Base-by-base conservation (phyloP, 2,329 filamentous ascomycete genomes). In the Epichloe gansuensis region DNA sequence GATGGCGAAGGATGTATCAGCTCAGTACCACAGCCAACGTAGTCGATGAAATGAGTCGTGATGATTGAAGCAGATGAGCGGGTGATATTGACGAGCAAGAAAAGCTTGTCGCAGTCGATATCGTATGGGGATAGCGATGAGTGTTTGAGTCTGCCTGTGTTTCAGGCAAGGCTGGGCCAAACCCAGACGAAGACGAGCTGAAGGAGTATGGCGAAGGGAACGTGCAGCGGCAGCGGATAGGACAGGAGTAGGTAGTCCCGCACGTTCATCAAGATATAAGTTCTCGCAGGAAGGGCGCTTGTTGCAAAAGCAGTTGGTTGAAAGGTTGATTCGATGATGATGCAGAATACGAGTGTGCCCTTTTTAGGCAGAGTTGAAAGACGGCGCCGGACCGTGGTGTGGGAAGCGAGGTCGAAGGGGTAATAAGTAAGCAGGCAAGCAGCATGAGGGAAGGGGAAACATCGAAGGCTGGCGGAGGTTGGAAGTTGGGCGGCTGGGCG, bases 121-220 rank as follows among this genome's bases (percentile, higher is more conserved):
- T 44, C 17, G 37, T 43, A 50, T 51, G 55, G 45, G 52, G 54
- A 50, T 34, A 54, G 48, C 50, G 54, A 56, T 52, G 52, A 47
- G 52, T 45, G 41, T 48, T 46, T 37, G 50, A 50, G 55, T 52
- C 47, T 52, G 46, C 28, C 46, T 49, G 52, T 59, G 59, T 61
- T 61, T 62, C 59, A 60, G 60, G 57, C 59, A 59, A 55, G 55
- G 54, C 56, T 58, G 56, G 56, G 52, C 55, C 46, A 17, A 37
- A 53, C 31, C 42, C 21, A 25, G 50, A 21, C 43, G 43, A 23
- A 47, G 42, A 35, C 38, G 46, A 37, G 53, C 51, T 48, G 52
- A 46, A 54, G 39, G 44, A 43, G 43, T 28, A 39, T 21, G 46
- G 23, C 39, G 52, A 51, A 50, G 50, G 45, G 50, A 35, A 48